Conservation (phyloP, 2,329 filamentous ascomycete genomes). For the Epichloe bromicola region DNA sequence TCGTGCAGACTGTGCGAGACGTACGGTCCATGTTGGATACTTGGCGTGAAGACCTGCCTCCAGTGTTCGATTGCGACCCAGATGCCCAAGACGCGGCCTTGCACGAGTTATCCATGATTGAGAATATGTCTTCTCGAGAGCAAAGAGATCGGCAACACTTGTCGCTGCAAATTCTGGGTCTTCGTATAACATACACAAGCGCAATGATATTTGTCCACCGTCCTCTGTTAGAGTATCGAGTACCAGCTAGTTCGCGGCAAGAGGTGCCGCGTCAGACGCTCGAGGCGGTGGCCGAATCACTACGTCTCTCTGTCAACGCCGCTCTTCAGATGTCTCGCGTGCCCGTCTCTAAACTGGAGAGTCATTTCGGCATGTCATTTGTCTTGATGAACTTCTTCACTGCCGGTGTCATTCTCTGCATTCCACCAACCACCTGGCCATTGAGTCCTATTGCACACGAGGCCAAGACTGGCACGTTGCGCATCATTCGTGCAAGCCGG, state of each 20-base stretch:
- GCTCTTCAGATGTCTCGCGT: constrained; percentile 17
- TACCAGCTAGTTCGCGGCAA: constrained; percentile 1
- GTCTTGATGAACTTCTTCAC: constrained; percentile 11
- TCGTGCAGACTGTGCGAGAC: constrained; percentile 8
- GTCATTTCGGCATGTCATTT: constrained; percentile 12
- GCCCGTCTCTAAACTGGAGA: constrained; percentile 14
- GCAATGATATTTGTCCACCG: constrained; percentile 4
- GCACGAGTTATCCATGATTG: background rate
- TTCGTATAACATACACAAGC: background rate
- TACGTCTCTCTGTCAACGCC: constrained; percentile 13
- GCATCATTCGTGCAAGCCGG: constrained; percentile 15
- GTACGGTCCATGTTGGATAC: constrained; percentile 6
- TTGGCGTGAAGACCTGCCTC: constrained; percentile 6
- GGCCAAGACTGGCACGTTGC: constrained; percentile 17
- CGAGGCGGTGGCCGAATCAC: constrained; percentile 14
- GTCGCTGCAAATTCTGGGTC: background rate
- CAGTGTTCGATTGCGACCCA: constrained; percentile 2
- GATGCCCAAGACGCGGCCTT: background rate
- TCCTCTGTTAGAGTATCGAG: constrained; percentile 1
- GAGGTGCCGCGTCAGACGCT: constrained; percentile 5
- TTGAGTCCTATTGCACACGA: constrained; percentile 15
- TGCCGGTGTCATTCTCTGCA: constrained; percentile 16
- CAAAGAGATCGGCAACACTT: background rate
- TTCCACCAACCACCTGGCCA: constrained; percentile 16
- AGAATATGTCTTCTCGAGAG: background rate